Base-by-base conservation (phyloP, 768 basidiomycete species). In the Hericium erinaceus region DNA sequence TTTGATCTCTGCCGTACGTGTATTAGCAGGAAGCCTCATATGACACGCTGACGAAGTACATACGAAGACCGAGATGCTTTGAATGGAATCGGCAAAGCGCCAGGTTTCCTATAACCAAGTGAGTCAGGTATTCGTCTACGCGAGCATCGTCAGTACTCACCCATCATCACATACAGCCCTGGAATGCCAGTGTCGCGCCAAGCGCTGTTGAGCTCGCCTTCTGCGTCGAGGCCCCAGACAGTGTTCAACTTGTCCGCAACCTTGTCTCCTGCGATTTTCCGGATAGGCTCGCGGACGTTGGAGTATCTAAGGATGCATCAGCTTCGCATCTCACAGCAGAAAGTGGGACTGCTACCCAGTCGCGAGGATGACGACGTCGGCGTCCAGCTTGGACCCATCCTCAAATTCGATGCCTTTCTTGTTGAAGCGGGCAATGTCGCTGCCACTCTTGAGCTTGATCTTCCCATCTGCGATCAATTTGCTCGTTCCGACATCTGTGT, bases 51-150 rank as follows among this genome's bases (percentile, higher is more conserved):
- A 16, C 10, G 50, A 28, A 48, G 33, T 46, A 79, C 84, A 63
- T 64, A 87, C 83, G 83, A 48, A 86, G 72, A 0, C 82, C 84
- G 39, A 86, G 55, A 62, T 83, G 83, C 57, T 79, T 85, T 5
- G 86, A 87, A 67, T 84, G 76, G 75, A 85, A 87, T 0, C 85
- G 75, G 58, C 79, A 80, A 59, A 81, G 61, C 0, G 81, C 81
- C 7, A 88, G 66, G 63, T 84, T 84, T 12, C 81, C 78, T 79
- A 16, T 55, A 8, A 13, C 9, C 41, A 15, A 44, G 41, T 44
- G 16, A 44, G 41, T 44, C 41, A 44, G 41, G 8, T 9, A 33
- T 11, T 12, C 51, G 51, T 12, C 28, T 16, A 41, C 6, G 0
- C 40, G 4, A 16, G 41, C 8, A 15, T 18, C 41, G 18, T 18